Evolutionary conservation across 306 rosid species (phyloP).

Genomic region (Citrullus mucosospermus): DNA sequence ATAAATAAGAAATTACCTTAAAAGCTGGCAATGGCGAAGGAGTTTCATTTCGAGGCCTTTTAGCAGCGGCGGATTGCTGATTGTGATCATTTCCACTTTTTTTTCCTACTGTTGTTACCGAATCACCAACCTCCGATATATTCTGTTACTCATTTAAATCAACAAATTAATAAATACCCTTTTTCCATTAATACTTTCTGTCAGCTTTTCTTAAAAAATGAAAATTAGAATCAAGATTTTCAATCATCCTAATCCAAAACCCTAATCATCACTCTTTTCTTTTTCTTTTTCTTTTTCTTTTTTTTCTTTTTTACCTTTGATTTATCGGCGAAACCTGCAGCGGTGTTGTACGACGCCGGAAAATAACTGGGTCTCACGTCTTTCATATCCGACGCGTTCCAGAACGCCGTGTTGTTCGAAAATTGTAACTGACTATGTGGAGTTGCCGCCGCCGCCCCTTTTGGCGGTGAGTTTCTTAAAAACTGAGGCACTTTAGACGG

Average conservation of each 20-base stretch:
- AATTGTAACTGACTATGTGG: constrained; percentile 46
- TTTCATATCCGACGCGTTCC: constrained; percentile 83
- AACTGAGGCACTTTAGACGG: constrained; percentile 64
- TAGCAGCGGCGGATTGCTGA: constrained; percentile 29
- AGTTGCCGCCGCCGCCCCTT: constrained; percentile 11
- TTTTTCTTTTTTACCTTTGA: constrained; percentile 41
- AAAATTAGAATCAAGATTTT: neutral
- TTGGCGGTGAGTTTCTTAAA: constrained; percentile 66
- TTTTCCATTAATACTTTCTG: neutral
- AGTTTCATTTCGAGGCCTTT: constrained; percentile 83
- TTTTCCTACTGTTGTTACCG: constrained; percentile 36
- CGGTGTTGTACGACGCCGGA: constrained; percentile 38
- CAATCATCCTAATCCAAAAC: constrained; percentile 10
- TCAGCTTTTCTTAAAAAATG: too few relatives aligned
- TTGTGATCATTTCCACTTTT: constrained; percentile 51
- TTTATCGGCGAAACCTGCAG: constrained; percentile 40
- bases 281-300: neutral
- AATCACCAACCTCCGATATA: constrained; percentile 60
- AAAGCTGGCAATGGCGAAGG: constrained; percentile 94
- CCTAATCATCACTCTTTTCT: constrained; percentile 8
- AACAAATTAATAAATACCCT: neutral
- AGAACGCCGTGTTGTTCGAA: constrained; percentile 67
- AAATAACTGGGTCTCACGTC: constrained; percentile 43
- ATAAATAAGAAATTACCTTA: constrained; percentile 16
- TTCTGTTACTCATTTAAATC: constrained; percentile 36